Percentiles rank a stretch among this genome's conserved stretches.
Evolutionary conservation across 164 flowering plant species (phyloP).

Genomic region (Litsea cubeba): DNA sequence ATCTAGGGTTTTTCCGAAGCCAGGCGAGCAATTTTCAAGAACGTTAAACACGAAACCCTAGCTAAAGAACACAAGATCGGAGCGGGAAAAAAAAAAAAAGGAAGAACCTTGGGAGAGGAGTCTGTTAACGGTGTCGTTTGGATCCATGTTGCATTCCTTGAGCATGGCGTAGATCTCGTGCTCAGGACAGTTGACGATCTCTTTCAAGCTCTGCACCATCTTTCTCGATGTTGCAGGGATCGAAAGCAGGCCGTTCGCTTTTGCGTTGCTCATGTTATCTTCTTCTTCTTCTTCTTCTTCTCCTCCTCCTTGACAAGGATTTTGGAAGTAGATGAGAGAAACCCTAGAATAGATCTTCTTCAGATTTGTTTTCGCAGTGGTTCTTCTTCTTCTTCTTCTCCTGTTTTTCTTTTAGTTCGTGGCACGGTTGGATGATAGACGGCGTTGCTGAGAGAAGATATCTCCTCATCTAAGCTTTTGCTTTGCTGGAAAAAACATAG

Average conservation of each 20-base stretch:
- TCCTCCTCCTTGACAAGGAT: too few relatives aligned
- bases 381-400: too few relatives aligned
- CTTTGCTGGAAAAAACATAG: too few relatives aligned
- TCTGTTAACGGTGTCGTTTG: slow-evolving; percentile 78
- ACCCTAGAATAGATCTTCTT: too few relatives aligned
- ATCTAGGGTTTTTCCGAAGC: neutral
- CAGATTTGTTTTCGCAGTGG: too few relatives aligned
- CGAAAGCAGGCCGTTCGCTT: slow-evolving; percentile 27
- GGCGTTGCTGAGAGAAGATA: too few relatives aligned
- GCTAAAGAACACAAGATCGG: neutral
- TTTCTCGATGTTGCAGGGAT: slow-evolving; percentile 65
- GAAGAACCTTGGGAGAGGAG: slow-evolving; percentile 76
- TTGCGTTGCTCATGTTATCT: slow-evolving; percentile 8
- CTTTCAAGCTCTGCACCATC: slow-evolving; percentile 89
- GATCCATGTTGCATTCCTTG: slow-evolving; percentile 88
- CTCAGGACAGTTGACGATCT: slow-evolving; percentile 56
- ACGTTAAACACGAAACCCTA: neutral
- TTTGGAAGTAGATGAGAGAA: too few relatives aligned
- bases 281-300: too few relatives aligned
- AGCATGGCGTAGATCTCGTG: slow-evolving; percentile 44
- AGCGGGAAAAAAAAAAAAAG: neutral
- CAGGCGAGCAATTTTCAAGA: neutral
- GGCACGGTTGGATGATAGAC: too few relatives aligned
- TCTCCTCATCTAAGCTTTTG: too few relatives aligned
- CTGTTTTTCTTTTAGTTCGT: too few relatives aligned